Evolutionary conservation across 108 stramenopile genomes (phyloP), one percentile per base, ranked within the genome.

Genomic region (Cyclotella atomus): DNA sequence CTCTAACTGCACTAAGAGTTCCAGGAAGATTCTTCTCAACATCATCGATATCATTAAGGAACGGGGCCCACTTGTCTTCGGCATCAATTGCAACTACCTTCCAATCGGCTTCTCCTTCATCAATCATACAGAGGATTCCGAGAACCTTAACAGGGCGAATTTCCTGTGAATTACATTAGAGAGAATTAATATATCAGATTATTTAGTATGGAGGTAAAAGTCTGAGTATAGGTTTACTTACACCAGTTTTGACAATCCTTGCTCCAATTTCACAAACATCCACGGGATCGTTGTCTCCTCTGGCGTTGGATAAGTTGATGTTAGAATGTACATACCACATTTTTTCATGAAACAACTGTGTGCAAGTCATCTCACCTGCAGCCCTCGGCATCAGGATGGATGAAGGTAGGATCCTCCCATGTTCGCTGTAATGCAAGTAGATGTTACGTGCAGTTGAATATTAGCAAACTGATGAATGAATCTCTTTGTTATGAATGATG

Each of bases 101-200:
- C 97, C 97, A 98, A 73, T 99, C 98, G 27, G 96, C 89, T 87
- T 99, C 97, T 54, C 97, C 98, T 67, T 97, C 97, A 75, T 99
- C 98, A 81, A 99, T 98, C 93, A 99, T 94, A 71, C 92, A 91
- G 34, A 99, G 84, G 59, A 97, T 85, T 19, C 98, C 98, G 56
- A 99, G 91, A 44, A 99, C 93, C 84, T 99, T 99, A 54, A 97
- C 96, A 34, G 94, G 94, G 36, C 96, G 86, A 56, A 99, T 88
- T 24, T 81, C 90, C 77, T 96, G 62, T n/a, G 7, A 29, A 28
- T 36, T 62, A 62, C 12, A 12, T 30, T 0, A 21, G 44, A 29
- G n/a, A n/a, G n/a, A n/a, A n/a, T n/a, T n/a, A n/a, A n/a, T n/a
- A n/a, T n/a, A n/a, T n/a, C n/a, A n/a, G n/a, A n/a, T n/a, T n/a